phyloP scores from a whole-genome alignment of 768 basidiomycete species.

The Boletus insuetus region DNA sequence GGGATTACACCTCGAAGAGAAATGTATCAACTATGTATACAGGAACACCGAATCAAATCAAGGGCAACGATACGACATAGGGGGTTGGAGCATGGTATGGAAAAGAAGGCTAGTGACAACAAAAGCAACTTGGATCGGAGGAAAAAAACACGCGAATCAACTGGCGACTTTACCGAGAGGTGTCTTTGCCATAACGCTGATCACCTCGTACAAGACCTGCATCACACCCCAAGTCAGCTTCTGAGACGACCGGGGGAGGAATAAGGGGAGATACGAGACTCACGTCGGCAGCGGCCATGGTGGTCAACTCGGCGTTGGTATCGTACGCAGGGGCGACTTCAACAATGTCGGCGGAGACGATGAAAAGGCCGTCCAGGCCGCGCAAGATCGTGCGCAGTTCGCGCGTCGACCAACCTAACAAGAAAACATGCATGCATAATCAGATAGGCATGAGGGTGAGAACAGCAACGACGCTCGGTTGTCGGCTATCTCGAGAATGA shows the following conservation, averaged over 20 bases:
- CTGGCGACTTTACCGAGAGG: slow-evolving; percentile 58
- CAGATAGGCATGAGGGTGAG: not conserved
- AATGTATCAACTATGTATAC: too few relatives aligned
- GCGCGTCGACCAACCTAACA: slow-evolving; percentile 66
- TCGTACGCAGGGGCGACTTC: slow-evolving; percentile 86
- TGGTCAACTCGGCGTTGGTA: slow-evolving; percentile 59
- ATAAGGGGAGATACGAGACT: slow-evolving; percentile 18
- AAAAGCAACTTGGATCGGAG: not conserved
- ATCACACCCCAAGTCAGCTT: slow-evolving; percentile 13
- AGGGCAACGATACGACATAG: too few relatives aligned
- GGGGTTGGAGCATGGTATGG: not conserved
- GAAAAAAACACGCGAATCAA: not conserved
- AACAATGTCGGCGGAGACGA: slow-evolving; percentile 81
- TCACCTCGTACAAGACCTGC: slow-evolving; percentile 70
- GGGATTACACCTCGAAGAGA: too few relatives aligned
- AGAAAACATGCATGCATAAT: not conserved
- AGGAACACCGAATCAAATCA: too few relatives aligned
- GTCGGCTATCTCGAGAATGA: too few relatives aligned
- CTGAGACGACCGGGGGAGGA: too few relatives aligned
- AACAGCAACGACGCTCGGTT: too few relatives aligned
- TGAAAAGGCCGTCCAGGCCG: slow-evolving; percentile 69
- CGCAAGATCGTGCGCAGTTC: slow-evolving; percentile 75
- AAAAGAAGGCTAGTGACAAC: not conserved
- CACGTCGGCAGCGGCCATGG: slow-evolving; percentile 62
- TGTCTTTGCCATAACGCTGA: slow-evolving; percentile 79